A percentile compares a stretch with the other conserved stretches of the same genome.
Conservation (phyloP, 1,284 basidiomycete species). For the Cutaneotrichosporon curvatum region DNA sequence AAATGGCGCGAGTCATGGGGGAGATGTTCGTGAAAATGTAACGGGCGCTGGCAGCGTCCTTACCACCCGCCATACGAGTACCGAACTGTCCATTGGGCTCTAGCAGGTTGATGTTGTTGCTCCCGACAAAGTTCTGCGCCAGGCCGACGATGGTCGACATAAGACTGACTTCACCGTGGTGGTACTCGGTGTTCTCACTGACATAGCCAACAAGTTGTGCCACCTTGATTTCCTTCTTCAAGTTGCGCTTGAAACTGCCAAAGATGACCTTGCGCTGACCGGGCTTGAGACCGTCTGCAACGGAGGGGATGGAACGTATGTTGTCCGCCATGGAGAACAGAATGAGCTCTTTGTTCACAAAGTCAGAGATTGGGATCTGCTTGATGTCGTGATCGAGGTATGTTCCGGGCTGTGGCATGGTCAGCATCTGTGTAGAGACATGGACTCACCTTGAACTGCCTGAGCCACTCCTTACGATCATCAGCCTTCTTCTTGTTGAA, state of each 20-base stretch:
- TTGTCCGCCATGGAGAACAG: conserved; percentile 99
- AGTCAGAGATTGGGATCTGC: conserved; percentile 83
- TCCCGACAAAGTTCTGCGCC: conserved; percentile 90
- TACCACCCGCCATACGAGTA: conserved; percentile 78
- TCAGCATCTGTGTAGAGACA: background rate
- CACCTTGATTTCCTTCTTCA: conserved; percentile 92
- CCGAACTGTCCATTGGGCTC: conserved; percentile 93
- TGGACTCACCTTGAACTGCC: conserved; percentile 69
- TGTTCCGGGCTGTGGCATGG: conserved; percentile 72
- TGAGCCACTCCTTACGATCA: conserved; percentile 96
- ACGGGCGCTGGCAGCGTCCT: conserved; percentile 92
- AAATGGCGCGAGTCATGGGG: conserved; percentile 69
- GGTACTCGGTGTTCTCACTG: conserved; percentile 88
- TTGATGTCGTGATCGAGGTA: conserved; percentile 84
- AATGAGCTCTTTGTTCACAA: conserved; percentile 97
- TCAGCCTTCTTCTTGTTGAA: conserved; percentile 99
- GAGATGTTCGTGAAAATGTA: conserved; percentile 90
- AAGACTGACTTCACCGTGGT: conserved; percentile 88
- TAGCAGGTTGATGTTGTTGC: conserved; percentile 91
- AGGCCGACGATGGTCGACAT: conserved; percentile 85
- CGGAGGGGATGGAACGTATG: conserved; percentile 87
- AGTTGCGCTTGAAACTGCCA: conserved; percentile 89
- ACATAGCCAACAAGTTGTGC: conserved; percentile 94
- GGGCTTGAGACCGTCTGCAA: conserved; percentile 95
- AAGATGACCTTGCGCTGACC: conserved; percentile 97